These are phyloP conservation scores for Cutaneotrichosporon dermatis DNA, from an alignment of 1,284 basidiomycete genomes.

Conservation along the genomic window DNA sequence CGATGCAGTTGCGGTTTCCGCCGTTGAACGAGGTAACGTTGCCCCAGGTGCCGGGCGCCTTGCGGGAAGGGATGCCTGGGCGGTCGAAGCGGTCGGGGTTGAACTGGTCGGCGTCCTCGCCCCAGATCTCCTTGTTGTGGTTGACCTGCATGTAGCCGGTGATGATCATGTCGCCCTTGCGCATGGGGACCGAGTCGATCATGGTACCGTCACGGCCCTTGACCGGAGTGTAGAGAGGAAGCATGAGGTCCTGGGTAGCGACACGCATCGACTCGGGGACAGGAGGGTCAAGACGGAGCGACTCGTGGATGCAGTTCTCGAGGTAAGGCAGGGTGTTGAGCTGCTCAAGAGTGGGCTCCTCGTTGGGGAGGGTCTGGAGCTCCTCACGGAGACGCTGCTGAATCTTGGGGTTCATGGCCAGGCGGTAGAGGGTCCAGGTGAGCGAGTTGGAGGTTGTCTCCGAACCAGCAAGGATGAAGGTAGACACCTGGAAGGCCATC, in stretches of 20 bases:
- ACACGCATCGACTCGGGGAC: constrained; percentile 52
- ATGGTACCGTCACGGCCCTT: constrained; percentile 44
- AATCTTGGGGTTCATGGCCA: constrained; percentile 55
- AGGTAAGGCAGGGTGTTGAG: constrained; percentile 56
- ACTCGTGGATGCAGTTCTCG: constrained; percentile 64
- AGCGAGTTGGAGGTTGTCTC: constrained; percentile 70
- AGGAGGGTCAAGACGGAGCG: constrained; percentile 62
- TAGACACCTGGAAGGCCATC: constrained; percentile 70
- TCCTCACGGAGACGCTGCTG: constrained; percentile 60
- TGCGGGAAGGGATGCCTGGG: constrained; percentile 14
- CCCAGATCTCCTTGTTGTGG: constrained; percentile 60
- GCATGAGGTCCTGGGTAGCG: constrained; percentile 55
- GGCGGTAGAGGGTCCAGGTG: constrained; percentile 67
- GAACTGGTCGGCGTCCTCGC: constrained; percentile 63
- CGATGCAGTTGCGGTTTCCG: constrained; percentile 62
- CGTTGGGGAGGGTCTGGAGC: constrained; percentile 49
- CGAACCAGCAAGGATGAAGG: constrained; percentile 62
- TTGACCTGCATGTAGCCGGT: constrained; percentile 61
- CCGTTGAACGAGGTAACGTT: constrained; percentile 54
- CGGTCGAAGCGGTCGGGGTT: constrained; percentile 42
- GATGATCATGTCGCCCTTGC: constrained; percentile 37
- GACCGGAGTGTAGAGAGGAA: constrained; percentile 56
- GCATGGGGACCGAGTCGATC: constrained; percentile 37
- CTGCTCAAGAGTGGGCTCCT: constrained; percentile 30
- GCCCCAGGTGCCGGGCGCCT: constrained; percentile 12